A percentile compares a stretch with the other conserved stretches of the same genome.
phyloP scores from a whole-genome alignment of 768 basidiomycete species.

The Collybia sp. region DNA sequence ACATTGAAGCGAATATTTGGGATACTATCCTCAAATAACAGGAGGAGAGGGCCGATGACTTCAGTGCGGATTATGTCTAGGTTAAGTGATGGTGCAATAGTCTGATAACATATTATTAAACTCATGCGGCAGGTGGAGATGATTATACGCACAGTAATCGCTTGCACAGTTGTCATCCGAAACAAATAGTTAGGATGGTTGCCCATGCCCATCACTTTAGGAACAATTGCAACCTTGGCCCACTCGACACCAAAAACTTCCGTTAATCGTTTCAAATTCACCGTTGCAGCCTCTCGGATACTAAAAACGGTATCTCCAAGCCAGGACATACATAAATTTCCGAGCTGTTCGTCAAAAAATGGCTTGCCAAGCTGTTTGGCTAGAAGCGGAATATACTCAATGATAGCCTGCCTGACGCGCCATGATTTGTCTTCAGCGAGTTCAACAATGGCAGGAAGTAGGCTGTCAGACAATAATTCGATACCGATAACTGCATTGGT shows the following conservation, averaged over 20 bases:
- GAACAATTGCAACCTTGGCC: conserved; percentile 91
- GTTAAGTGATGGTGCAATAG: conserved; percentile 89
- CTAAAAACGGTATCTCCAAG: conserved; percentile 97
- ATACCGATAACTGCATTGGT: conserved; percentile 90
- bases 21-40: conserved; percentile 85
- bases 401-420: conserved; percentile 99
- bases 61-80: conserved; percentile 79
- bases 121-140: conserved; percentile 5
- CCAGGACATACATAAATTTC: conserved; percentile 98
- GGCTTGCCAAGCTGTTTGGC: conserved; percentile 95
- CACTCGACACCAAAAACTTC: conserved; percentile 99
- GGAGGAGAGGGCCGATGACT: conserved; percentile 79
- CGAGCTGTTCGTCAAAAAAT: conserved; percentile 97
- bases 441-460: conserved; percentile 96
- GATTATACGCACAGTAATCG: conserved; percentile 74
- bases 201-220: conserved; percentile 97
- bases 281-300: conserved; percentile 96
- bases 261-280: conserved; percentile 94
- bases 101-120: conserved; percentile 40
- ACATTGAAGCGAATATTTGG: conserved; percentile 99
- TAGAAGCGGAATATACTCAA: conserved; percentile 98
- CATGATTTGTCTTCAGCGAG: conserved; percentile 99
- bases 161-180: conserved; percentile 98
- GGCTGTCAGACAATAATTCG: conserved; percentile 87
- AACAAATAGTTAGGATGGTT: conserved; percentile 95